Evolutionary conservation across 116 monocot genomes (phyloP).

Genomic region (Dioscorea cayenensis): DNA sequence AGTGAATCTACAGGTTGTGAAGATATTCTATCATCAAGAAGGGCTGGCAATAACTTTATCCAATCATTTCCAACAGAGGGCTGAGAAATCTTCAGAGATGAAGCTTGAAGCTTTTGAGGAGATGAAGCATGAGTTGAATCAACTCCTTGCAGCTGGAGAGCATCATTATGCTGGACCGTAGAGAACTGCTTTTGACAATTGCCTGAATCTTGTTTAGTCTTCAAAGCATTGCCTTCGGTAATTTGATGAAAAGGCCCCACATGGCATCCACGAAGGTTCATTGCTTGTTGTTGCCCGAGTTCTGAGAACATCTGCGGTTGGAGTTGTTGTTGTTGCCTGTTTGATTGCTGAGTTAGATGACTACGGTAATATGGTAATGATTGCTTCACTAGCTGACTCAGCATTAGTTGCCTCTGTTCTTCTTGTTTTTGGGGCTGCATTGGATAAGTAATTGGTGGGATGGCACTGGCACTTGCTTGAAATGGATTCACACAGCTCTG

Average conservation of each 20-base stretch:
- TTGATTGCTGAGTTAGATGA: not conserved
- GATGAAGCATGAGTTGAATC: not conserved
- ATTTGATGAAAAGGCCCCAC: not conserved
- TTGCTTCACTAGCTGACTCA: not conserved
- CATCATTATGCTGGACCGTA: not conserved
- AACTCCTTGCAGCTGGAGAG: not conserved
- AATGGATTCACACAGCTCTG: slow-evolving; percentile 21
- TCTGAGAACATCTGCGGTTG: not conserved
- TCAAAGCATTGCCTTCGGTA: not conserved
- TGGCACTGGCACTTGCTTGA: slow-evolving; percentile 11
- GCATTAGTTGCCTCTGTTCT: slow-evolving; percentile 11
- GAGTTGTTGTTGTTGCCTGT: not conserved
- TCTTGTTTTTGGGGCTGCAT: slow-evolving; percentile 25
- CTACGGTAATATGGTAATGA: not conserved
- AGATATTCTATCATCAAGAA: not conserved
- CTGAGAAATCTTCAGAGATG: not conserved
- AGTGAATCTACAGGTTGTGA: not conserved
- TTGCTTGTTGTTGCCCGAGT: not conserved
- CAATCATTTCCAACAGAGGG: not conserved
- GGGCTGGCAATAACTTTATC: not conserved
- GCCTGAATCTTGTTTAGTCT: not conserved
- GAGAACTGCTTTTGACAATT: not conserved
- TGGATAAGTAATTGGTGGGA: slow-evolving; percentile 16
- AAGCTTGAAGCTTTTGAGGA: not conserved
- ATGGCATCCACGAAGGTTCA: not conserved